phyloP scores from a whole-genome alignment of 495 filamentous ascomycete species.

The Penicillium pulvis region DNA sequence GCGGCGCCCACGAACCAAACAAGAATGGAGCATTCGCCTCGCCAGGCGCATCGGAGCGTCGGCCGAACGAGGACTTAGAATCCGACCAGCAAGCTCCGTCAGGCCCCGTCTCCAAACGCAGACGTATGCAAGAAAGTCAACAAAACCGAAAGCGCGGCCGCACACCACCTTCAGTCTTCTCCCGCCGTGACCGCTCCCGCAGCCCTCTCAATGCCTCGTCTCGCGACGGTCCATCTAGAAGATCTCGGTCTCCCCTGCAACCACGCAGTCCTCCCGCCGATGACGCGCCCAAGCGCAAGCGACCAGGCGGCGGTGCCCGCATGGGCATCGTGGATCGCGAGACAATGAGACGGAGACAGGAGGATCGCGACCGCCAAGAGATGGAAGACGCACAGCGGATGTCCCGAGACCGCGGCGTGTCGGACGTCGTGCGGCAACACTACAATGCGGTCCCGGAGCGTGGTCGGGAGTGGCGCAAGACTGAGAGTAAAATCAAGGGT shows the following conservation, averaged over 20 bases:
- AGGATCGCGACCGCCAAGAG: slow-evolving; percentile 64
- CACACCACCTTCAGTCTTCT: slow-evolving; percentile 44
- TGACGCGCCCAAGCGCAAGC: slow-evolving; percentile 66
- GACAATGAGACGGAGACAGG: slow-evolving; percentile 64
- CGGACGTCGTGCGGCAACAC: slow-evolving; percentile 86
- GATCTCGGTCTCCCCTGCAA: slow-evolving; percentile 42
- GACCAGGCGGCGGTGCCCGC: slow-evolving; percentile 80
- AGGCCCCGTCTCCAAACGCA: slow-evolving; percentile 40
- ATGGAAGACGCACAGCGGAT: slow-evolving; percentile 53
- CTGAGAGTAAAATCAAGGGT: slow-evolving; percentile 90
- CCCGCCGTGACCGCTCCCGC: slow-evolving; percentile 42
- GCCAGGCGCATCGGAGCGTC: slow-evolving; percentile 24
- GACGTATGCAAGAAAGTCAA: slow-evolving; percentile 47
- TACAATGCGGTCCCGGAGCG: slow-evolving; percentile 92
- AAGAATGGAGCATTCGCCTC: slow-evolving; percentile 15
- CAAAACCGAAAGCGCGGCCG: slow-evolving; percentile 44
- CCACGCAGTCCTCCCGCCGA: slow-evolving; percentile 45
- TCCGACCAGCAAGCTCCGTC: slow-evolving; percentile 21
- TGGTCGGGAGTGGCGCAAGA: slow-evolving; percentile 91
- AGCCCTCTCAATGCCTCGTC: slow-evolving; percentile 28
- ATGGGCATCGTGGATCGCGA: slow-evolving; percentile 71
- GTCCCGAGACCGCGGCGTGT: slow-evolving; percentile 57
- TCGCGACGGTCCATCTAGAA: slow-evolving; percentile 28
- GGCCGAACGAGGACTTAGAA: slow-evolving; percentile 25
- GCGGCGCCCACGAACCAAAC: background rate